phyloP scores from a whole-genome alignment of 352 stramenopile genomes.

The Globisporangium nagaii region DNA sequence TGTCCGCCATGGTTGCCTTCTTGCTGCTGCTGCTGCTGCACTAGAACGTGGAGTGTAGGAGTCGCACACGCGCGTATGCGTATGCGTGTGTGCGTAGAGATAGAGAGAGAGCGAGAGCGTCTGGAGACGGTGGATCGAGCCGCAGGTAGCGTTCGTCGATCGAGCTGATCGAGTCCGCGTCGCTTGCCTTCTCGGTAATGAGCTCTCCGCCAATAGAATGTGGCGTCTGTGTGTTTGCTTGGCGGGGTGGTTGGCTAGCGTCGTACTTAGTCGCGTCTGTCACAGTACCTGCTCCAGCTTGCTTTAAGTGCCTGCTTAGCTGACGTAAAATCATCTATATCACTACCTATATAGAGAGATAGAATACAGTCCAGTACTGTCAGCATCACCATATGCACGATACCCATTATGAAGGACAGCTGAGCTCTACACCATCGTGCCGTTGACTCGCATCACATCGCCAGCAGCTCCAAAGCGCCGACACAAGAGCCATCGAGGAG shows the following conservation, averaged over 20 bases:
- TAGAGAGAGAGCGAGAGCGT: not conserved
- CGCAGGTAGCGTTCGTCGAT: no score
- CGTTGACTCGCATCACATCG: slow-evolving; percentile 7
- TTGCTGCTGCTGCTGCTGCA: not conserved
- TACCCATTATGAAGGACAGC: no score
- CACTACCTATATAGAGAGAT: not conserved
- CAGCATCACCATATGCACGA: no score
- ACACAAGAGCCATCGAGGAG: not conserved
- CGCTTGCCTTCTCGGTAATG: slow-evolving; percentile 7
- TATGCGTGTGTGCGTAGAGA: not conserved
- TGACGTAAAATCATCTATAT: not conserved
- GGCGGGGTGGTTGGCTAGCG: slow-evolving; percentile 1
- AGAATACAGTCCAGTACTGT: no score
- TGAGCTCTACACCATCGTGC: no score
- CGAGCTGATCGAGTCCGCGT: not conserved
- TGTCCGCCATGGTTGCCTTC: slow-evolving; percentile 83
- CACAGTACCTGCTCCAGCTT: not conserved
- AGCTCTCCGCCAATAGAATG: slow-evolving; percentile 12
- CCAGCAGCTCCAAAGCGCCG: not conserved
- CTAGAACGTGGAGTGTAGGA: no score
- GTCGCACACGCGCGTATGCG: no score
- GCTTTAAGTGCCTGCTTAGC: not conserved
- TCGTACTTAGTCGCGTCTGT: slow-evolving; percentile 7
- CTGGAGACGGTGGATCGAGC: not conserved
- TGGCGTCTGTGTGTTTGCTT: not conserved